Percentiles rank a stretch among this genome's conserved stretches.
Evolutionary conservation across 495 filamentous ascomycete genomes (phyloP).

Genomic region (Hamigera avellanea): DNA sequence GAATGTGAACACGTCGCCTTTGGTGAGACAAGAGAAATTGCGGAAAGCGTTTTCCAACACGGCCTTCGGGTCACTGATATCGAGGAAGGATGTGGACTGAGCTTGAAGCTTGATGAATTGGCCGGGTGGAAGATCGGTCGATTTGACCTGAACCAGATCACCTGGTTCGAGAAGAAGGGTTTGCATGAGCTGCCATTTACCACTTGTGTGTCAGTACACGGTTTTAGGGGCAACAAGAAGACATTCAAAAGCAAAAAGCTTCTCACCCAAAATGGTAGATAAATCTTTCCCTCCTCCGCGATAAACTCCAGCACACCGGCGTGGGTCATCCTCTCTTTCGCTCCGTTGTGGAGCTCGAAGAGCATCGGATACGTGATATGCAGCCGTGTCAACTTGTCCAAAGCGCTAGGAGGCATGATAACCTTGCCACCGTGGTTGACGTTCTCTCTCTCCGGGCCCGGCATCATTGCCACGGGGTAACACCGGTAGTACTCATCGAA

Average conservation of each 20-base stretch:
- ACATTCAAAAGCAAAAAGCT: background rate
- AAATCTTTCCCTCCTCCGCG: conserved; percentile 92
- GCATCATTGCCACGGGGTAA: conserved; percentile 88
- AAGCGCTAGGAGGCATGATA: conserved; percentile 83
- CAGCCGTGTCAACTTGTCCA: conserved; percentile 90
- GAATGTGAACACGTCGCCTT: conserved; percentile 89
- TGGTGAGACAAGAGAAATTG: conserved; percentile 85
- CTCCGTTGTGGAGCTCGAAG: conserved; percentile 86
- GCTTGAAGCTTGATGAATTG: conserved; percentile 92
- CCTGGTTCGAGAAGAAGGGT: conserved; percentile 78
- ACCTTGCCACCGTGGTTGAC: conserved; percentile 97
- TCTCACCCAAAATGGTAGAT: conserved; percentile 87
- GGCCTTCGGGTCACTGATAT: conserved; percentile 95
- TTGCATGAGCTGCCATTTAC: conserved; percentile 68
- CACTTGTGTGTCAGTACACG: background rate
- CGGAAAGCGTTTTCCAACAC: conserved; percentile 93
- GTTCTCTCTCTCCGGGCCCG: conserved; percentile 79
- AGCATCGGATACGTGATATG: conserved; percentile 97
- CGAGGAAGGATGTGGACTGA: conserved; percentile 80
- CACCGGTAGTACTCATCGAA: conserved; percentile 98
- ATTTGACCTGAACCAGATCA: conserved; percentile 88
- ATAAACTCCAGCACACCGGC: conserved; percentile 95
- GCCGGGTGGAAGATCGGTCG: conserved; percentile 80
- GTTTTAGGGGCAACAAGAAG: background rate
- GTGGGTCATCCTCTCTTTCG: conserved; percentile 67